These are phyloP conservation scores for Leptographium radiaticola DNA, from an alignment of 2,329 filamentous ascomycete species.

Conservation along the genomic window DNA sequence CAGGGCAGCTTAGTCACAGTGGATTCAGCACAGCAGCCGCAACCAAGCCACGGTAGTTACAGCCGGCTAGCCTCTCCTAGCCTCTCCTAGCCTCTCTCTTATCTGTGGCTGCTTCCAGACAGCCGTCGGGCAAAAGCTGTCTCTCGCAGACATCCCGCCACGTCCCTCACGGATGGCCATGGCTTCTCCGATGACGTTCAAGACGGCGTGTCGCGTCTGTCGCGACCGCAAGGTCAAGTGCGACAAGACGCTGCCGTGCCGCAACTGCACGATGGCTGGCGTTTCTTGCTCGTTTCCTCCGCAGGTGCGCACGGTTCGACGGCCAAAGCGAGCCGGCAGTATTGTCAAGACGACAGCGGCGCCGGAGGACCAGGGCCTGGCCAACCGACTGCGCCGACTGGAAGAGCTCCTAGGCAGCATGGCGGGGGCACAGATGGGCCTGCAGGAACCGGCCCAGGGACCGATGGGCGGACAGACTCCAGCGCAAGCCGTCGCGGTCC, in stretches of 20 bases:
- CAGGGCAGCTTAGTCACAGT: too few relatives aligned
- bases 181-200: neutral
- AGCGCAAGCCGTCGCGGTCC: too few relatives aligned
- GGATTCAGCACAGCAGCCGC: too few relatives aligned
- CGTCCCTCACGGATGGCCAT: too few relatives aligned
- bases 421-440: neutral
- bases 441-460: too few relatives aligned
- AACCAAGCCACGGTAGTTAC: too few relatives aligned
- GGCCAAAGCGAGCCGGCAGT: slow-evolving; percentile 1
- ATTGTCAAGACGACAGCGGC: neutral
- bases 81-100: too few relatives aligned
- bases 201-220: slow-evolving; percentile 1
- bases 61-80: too few relatives aligned
- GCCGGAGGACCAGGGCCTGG: neutral
- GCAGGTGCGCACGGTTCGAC: slow-evolving; percentile 1
- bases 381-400: neutral
- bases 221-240: slow-evolving; percentile 4
- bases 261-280: neutral
- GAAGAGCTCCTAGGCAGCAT: neutral
- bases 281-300: slow-evolving; percentile 2
- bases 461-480: too few relatives aligned
- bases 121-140: too few relatives aligned
- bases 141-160: too few relatives aligned
- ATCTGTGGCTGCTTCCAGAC: too few relatives aligned
- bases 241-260: slow-evolving; percentile 2